Conservation (phyloP, 2,329 filamentous ascomycete species). For the Eurotiales sp. region DNA sequence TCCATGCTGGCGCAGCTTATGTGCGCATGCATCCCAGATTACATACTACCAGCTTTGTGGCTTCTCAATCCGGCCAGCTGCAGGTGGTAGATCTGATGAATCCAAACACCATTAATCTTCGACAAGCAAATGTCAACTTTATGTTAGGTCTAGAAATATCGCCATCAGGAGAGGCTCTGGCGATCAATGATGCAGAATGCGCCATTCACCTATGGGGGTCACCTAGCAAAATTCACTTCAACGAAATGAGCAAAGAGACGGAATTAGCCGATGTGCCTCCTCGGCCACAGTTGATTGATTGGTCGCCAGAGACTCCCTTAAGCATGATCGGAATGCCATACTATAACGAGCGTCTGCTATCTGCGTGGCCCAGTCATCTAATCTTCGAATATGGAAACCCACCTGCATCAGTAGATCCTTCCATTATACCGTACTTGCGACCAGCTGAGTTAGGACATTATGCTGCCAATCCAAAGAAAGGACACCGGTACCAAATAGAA, state of each 20-base stretch:
- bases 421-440: constrained; percentile 65
- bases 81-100: constrained; percentile 96
- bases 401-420: constrained; percentile 68
- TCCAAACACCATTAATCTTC: constrained; percentile 78
- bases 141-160: constrained; percentile 81
- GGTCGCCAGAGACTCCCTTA: constrained; percentile 71
- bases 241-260: constrained; percentile 71
- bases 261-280: constrained; percentile 70
- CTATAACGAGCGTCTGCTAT: constrained; percentile 82
- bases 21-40: constrained; percentile 96
- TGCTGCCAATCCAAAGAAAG: constrained; percentile 69
- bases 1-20: constrained; percentile 85
- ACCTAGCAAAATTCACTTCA: constrained; percentile 78
- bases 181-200: constrained; percentile 73
- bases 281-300: constrained; percentile 63
- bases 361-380: constrained; percentile 82
- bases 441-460: constrained; percentile 72
- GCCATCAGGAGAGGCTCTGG: constrained; percentile 80
- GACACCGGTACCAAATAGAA: constrained; percentile 77
- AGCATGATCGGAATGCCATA: constrained; percentile 88
- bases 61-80: constrained; percentile 87
- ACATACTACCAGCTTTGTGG: constrained; percentile 89
- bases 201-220: constrained; percentile 86
- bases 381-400: constrained; percentile 83
- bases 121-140: constrained; percentile 75